Base-by-base conservation (phyloP, 768 basidiomycete species). In the Rossbeevera mucosa region DNA sequence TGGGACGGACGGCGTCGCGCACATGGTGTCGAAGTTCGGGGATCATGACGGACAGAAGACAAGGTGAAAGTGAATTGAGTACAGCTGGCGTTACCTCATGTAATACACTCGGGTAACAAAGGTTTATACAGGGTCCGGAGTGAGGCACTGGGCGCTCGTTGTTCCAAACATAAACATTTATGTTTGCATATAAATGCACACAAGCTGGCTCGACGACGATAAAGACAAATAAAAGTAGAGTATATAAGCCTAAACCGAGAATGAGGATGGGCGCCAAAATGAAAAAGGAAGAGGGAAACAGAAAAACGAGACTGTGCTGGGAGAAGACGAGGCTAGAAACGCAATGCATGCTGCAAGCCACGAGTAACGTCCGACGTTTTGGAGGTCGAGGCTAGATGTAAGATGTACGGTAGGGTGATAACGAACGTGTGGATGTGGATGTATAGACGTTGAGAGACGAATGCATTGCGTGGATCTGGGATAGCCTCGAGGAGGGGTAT, bases 141-240 rank as follows among this genome's bases (percentile, higher is more conserved):
- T n/a, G 9, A 25, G 22, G 7, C 7, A 16, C 24, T 7, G 8
- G 45, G 46, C 16, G 7, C 12, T n/a, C 21, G 44, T 24, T 47
- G 50, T 57, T 57, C 48, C 56, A 49, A 56, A 64, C 66, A 69
- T 57, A 49, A 56, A 64, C 66, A 69, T 57, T 52, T 64, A 70
- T 65, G 70, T 64, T 63, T 53, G 59, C 53, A 56, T 56, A 42
- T 18, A 53, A 57, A 58, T 62, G 64, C 59, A 58, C 59, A 61
- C 57, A 50, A 56, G 55, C 52, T 56, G 52, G 59, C 55, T 40
- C 50, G 49, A 42, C 47, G 58, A 58, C 48, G 68, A 67, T 70
- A 67, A 70, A 70, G 52, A 67, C 64, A 64, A 64, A 68, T 70
- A 68, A 68, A 55, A 53, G 54, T 64, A 60, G 59, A 44, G 55